Evolutionary conservation across 257 asterid species (phyloP).

Genomic region (Nicotiana otophora): DNA sequence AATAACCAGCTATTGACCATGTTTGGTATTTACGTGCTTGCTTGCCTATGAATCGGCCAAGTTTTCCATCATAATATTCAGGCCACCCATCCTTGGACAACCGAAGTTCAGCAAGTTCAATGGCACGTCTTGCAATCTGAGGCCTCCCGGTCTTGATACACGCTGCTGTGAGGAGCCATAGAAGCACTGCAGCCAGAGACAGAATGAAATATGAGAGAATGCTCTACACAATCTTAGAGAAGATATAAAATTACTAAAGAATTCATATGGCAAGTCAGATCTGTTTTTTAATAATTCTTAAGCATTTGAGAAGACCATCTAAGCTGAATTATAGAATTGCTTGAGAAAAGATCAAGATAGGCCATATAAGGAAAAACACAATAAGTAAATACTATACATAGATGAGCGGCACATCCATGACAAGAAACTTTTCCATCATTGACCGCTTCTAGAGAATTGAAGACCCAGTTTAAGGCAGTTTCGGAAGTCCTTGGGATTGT

Average conservation of each 20-base stretch:
- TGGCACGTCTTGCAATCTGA: conserved; percentile 56
- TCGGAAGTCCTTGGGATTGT: background rate
- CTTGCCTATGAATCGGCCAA: conserved; percentile 50
- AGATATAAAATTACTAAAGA: background rate
- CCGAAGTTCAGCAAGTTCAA: conserved; percentile 49
- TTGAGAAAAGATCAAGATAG: background rate
- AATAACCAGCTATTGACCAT: conserved; percentile 62
- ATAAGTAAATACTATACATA: background rate
- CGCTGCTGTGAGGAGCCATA: conserved; percentile 65
- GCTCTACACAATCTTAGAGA: background rate
- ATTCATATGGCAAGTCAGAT: background rate
- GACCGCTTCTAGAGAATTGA: background rate
- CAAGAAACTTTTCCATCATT: background rate
- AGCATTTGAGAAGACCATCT: background rate
- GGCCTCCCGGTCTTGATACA: conserved; percentile 67
- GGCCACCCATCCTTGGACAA: conserved; percentile 67
- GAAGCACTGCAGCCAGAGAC: conserved; percentile 43
- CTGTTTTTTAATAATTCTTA: background rate
- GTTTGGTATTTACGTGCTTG: conserved; percentile 61
- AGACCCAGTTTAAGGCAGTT: background rate
- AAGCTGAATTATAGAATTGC: background rate
- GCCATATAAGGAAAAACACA: background rate
- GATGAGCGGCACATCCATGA: background rate
- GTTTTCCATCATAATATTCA: conserved; percentile 62
- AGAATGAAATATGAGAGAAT: background rate